Evolutionary conservation across 306 rosid species (phyloP).

Genomic region (Vachellia pachyceras): DNA sequence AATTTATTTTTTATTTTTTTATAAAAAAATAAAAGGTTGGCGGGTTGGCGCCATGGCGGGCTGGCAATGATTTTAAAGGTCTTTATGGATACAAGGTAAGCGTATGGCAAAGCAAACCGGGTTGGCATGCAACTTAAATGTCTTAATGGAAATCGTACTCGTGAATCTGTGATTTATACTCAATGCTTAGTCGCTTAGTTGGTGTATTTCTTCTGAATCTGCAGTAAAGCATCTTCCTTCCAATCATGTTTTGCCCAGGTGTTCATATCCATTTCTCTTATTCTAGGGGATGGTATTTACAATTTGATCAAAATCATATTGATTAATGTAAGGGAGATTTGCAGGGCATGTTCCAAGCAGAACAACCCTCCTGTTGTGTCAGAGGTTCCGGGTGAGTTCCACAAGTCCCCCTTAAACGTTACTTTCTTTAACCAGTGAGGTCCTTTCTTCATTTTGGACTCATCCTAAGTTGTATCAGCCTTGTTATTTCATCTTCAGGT

Average conservation of each 20-base stretch:
- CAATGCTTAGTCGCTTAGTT: not conserved
- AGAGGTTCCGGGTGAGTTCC: conserved; percentile 63
- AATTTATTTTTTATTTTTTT: too few relatives aligned
- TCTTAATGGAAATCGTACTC: conserved; percentile 16
- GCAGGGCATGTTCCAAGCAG: conserved; percentile 55
- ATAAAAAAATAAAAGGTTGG: too few relatives aligned
- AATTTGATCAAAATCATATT: conserved; percentile 76
- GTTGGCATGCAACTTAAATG: conserved; percentile 19
- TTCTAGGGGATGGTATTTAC: conserved; percentile 92
- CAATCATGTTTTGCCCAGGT: conserved; percentile 51
- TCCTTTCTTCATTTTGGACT: conserved; percentile 15
- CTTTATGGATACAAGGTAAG: conserved; percentile 97
- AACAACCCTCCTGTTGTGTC: conserved; percentile 64
- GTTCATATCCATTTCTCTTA: conserved; percentile 74
- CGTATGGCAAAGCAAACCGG: conserved; percentile 39
- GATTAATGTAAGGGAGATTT: conserved; percentile 69
- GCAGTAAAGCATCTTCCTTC: not conserved
- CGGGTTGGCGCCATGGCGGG: too few relatives aligned
- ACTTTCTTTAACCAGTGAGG: conserved; percentile 13
- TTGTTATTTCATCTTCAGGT: conserved; percentile 21
- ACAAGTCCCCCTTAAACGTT: conserved; percentile 13
- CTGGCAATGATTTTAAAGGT: conserved; percentile 91
- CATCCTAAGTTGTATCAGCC: not conserved
- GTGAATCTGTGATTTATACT: conserved; percentile 1
- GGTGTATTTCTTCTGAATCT: not conserved